phyloP scores from a whole-genome alignment of 2,329 filamentous ascomycete genomes.

The Trichoderma koningiopsis region DNA sequence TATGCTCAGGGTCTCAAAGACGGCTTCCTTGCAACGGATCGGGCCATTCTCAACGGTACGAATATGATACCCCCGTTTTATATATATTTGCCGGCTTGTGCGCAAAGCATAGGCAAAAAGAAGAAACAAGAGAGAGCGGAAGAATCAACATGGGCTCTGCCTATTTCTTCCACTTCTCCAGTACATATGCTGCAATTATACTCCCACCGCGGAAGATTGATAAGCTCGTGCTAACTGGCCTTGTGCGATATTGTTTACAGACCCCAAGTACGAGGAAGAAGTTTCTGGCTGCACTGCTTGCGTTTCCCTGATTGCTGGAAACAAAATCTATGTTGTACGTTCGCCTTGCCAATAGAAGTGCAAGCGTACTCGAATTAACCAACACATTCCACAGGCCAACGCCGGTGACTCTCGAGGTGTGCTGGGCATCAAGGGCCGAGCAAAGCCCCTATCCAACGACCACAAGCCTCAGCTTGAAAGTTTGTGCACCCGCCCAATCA shows the following conservation, averaged over 20 bases:
- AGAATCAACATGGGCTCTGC: conserved; percentile 4
- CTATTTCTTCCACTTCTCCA: not conserved
- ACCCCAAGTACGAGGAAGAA: conserved; percentile 95
- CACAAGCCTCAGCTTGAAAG: conserved; percentile 99
- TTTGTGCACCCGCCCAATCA: conserved; percentile 44
- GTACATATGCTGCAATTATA: not conserved
- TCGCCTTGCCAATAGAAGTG: conserved; percentile 25
- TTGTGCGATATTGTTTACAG: conserved; percentile 49
- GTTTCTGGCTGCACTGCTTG: conserved; percentile 97
- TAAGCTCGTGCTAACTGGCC: not conserved
- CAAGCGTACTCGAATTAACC: not conserved
- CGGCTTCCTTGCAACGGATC: conserved; percentile 92
- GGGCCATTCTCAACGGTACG: conserved; percentile 92
- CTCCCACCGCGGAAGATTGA: not conserved
- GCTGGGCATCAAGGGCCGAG: conserved; percentile 92
- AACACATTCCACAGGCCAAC: conserved; percentile 69
- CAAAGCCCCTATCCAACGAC: conserved; percentile 97
- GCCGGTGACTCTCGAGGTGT: conserved; percentile 95
- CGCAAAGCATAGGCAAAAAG: not conserved
- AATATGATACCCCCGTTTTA: conserved; percentile 12
- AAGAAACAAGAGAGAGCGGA: not conserved
- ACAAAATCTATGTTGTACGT: conserved; percentile 95
- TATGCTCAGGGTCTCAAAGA: conserved; percentile 97
- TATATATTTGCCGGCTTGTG: not conserved
- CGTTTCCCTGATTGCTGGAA: conserved; percentile 81